Evolutionary conservation across 1,284 basidiomycete species (phyloP).

Genomic region (Sphaerobolus stellatus): DNA sequence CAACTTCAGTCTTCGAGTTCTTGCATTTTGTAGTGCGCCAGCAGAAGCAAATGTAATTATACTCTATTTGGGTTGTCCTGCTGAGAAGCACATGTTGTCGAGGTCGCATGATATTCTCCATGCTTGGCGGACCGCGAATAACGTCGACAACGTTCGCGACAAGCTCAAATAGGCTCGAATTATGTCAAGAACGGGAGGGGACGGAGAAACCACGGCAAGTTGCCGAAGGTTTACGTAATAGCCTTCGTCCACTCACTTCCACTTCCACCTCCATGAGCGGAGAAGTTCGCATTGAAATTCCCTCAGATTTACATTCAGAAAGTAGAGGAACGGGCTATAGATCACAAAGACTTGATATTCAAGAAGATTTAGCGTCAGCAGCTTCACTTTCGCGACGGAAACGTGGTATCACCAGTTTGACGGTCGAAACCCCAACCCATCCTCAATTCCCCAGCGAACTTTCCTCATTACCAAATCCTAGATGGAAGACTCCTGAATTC

Average conservation of each 20-base stretch:
- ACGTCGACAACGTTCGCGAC: neutral
- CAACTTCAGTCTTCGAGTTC: no score
- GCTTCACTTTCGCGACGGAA: slow-evolving; percentile 5
- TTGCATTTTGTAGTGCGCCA: no score
- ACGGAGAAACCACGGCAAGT: neutral
- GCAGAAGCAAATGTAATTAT: no score
- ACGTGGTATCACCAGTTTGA: slow-evolving; percentile 42
- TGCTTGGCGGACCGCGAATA: neutral
- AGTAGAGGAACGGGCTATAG: neutral
- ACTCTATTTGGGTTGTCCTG: no score
- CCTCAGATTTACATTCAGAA: slow-evolving; percentile 13
- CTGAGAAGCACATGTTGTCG: no score
- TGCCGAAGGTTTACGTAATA: neutral
- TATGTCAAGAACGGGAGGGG: neutral
- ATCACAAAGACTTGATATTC: neutral
- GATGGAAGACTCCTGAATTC: slow-evolving; percentile 88
- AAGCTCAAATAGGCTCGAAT: neutral
- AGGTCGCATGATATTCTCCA: no score
- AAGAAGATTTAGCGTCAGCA: neutral
- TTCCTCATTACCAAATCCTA: slow-evolving; percentile 35
- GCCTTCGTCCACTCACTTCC: neutral
- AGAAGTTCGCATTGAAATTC: slow-evolving; percentile 10
- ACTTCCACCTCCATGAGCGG: slow-evolving; percentile 6
- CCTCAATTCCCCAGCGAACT: slow-evolving; percentile 25
- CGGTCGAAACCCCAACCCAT: slow-evolving; percentile 48